Percentiles rank a stretch among this genome's conserved stretches.
Conservation (phyloP, 163 green algal species). For the Smithsoniella earleae region DNA sequence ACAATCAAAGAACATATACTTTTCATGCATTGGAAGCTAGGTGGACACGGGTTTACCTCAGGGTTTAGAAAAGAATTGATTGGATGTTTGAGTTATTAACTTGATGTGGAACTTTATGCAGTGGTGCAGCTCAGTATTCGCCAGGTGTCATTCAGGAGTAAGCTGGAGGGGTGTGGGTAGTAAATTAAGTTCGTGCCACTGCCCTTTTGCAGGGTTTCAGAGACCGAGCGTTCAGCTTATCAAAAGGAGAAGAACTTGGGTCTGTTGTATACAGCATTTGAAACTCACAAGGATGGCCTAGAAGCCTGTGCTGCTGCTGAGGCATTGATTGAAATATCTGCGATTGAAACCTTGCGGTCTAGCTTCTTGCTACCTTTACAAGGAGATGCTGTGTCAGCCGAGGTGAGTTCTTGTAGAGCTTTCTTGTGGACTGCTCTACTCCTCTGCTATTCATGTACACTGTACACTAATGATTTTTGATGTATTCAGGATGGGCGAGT, state of each 20-base stretch:
- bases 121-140: no score
- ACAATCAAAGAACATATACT: no score
- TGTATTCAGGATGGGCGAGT: conserved; percentile 56
- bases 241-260: conserved; percentile 56
- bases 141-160: no score
- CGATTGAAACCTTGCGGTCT: conserved; percentile 89
- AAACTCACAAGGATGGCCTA: conserved; percentile 58
- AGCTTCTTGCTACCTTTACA: conserved; percentile 95
- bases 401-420: conserved; percentile 30
- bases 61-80: no score
- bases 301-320: conserved; percentile 77
- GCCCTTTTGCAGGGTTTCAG: conserved; percentile 22
- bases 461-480: no score
- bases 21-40: no score
- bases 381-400: conserved; percentile 48
- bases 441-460: no score
- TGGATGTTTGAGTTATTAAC: no score
- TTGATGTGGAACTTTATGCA: no score
- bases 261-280: conserved; percentile 71
- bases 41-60: no score
- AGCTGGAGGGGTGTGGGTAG: no score
- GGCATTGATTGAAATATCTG: conserved; percentile 66
- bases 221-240: conserved; percentile 31
- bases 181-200: neutral
- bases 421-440: no score